Base-by-base conservation (phyloP, 1,139 yeast species). In the Taphrina pruni region DNA sequence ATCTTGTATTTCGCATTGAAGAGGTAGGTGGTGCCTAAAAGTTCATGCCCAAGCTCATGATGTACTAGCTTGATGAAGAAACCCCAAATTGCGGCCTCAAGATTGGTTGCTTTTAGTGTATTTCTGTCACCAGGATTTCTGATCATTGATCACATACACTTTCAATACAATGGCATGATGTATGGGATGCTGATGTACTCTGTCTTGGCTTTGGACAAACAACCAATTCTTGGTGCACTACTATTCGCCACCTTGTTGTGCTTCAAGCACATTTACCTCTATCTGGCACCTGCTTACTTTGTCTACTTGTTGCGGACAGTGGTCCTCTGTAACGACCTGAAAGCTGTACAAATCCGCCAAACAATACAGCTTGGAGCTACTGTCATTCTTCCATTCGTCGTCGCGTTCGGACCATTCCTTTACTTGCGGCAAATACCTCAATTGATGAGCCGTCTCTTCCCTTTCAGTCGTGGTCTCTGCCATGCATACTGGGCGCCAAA, bases 401-500 rank as follows among this genome's bases (percentile, higher is more conserved):
- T 87, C 1, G 93, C 97, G 7, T 91, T 95, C 79, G 90, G 83
- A 0, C 99, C 99, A 0, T 92, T 92, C 76, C 79, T 84, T 12
- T 86, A 87, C 76, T 81, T 86, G 74, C 81, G 83, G 20, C 89
- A 88, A 56, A 76, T 89, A 66, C 89, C 90, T 0, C 86, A 90
- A 72, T 79, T 94, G 20, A 65, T 90, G 12, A 77, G 81, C 6
- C 82, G 99, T 65, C 79, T 95, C 52, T 94, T 94, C 79, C 99
- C 99, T 6, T 94, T 94, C 76, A 89, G 96, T 65, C 84, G 99
- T 76, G 99, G 99, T 0, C 82, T 95, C 52, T 94, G 97, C 5
- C 99, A 95, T 78, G 97, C 98, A 0, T 95, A 95, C 79, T 94
- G 99, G 99, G 99, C 99, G 0, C 99, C 99, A 4, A 94, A 94